Base-by-base conservation (phyloP, 768 basidiomycete species). In the Boletus patriciae region DNA sequence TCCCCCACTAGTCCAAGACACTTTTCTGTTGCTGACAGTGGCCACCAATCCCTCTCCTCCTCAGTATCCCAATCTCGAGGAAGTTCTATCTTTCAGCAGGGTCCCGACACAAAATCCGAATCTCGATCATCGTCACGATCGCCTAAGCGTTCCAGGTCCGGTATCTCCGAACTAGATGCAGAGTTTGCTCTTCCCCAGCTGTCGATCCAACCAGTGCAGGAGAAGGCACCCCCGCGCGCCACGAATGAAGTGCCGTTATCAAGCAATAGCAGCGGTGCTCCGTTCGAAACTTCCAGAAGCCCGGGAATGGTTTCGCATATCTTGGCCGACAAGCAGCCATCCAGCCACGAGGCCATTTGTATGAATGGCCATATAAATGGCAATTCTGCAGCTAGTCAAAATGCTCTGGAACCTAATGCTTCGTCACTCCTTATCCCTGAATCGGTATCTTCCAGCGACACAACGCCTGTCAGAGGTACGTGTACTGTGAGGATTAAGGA, bases 81-180 rank as follows among this genome's bases (percentile, higher is more conserved):
- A 12, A 68, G 70, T 45, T 70, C 74, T 36, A 51, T 70, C 19
- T 67, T 66, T 55, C 65, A 60, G 43, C 72, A 72, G 42, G 68
- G 63, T 41, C 65, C 66, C 45, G 66, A 64, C 51, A 73, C 75
- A 61, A 74, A 70, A 46, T 57, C 67, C 48, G 72, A 72, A 64
- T 77, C 78, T 49, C 75, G 80, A 62, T 80, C 81, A 40, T 71
- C 73, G 37, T 84, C 83, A 58, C 80, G 80, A 46, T 85, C 84
- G n/a, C 85, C 85, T 51, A 57, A 54, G 34, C 50, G 21, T 34
- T 60, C 55, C 52, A 64, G 58, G 62, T 58, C 70, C 62, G 64
- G 58, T 62, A 63, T 68, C 58, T 72, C 70, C 62, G 62, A 64
- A 47, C 55, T 34, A 41, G 64, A 55, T 42, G 62, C 63, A 51